Conservation (phyloP, 2,329 filamentous ascomycete genomes). For the Fusarium torreyae region DNA sequence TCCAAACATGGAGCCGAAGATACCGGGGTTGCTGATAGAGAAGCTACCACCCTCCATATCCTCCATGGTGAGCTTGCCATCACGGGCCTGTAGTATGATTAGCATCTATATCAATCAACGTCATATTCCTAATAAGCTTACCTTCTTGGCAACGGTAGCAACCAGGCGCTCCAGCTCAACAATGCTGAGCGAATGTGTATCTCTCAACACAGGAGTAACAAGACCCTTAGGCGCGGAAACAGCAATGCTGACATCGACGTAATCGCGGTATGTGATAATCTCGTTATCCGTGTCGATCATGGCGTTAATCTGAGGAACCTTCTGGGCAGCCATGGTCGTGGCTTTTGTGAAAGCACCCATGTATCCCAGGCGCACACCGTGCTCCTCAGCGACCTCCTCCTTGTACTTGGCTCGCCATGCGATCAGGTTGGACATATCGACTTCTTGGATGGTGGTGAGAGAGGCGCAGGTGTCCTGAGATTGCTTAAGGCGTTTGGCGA, state of each 20-base stretch:
- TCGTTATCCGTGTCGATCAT: slow-evolving; percentile 70
- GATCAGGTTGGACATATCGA: slow-evolving; percentile 75
- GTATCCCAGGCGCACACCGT: slow-evolving; percentile 70
- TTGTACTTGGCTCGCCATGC: slow-evolving; percentile 77
- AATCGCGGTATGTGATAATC: slow-evolving; percentile 70
- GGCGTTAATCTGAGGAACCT: slow-evolving; percentile 80
- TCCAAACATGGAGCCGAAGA: slow-evolving; percentile 69
- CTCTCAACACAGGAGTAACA: slow-evolving; percentile 82
- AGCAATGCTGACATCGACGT: slow-evolving; percentile 81
- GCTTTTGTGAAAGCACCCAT: slow-evolving; percentile 85
- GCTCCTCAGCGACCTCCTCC: slow-evolving; percentile 53
- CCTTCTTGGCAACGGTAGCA: slow-evolving; percentile 73
- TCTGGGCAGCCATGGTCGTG: slow-evolving; percentile 74
- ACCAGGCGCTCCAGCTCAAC: slow-evolving; percentile 68
- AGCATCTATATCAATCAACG: neutral
- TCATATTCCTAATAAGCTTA: slow-evolving; percentile 60
- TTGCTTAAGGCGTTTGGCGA: slow-evolving; percentile 77
- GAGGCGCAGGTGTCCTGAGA: slow-evolving; percentile 79
- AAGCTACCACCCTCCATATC: slow-evolving; percentile 84
- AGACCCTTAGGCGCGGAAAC: slow-evolving; percentile 80
- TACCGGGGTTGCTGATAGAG: slow-evolving; percentile 85
- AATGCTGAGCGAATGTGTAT: slow-evolving; percentile 66
- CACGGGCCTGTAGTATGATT: slow-evolving; percentile 65
- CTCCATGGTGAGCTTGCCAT: slow-evolving; percentile 83
- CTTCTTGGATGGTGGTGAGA: slow-evolving; percentile 70